These are phyloP conservation scores for Xanthoconium stramineum DNA, from an alignment of 768 basidiomycete species.

Conservation along the genomic window DNA sequence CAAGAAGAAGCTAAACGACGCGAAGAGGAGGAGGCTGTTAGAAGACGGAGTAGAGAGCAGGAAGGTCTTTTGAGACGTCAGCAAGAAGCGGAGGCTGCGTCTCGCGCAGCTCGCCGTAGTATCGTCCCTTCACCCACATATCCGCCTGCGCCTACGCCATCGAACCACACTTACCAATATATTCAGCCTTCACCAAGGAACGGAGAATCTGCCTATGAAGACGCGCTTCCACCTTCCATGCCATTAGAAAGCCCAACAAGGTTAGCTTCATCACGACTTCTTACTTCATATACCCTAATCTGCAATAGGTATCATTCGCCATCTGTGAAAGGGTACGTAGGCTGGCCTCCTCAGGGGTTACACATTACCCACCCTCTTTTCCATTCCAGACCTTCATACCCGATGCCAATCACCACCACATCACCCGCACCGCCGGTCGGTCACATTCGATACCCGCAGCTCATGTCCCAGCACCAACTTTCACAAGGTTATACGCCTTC, in stretches of 20 bases:
- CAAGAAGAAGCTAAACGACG: conserved; percentile 44
- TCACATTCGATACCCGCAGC: conserved; percentile 57
- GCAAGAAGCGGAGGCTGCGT: conserved; percentile 54
- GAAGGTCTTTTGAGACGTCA: conserved; percentile 57
- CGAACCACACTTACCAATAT: conserved; percentile 35
- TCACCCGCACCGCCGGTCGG: conserved; percentile 52
- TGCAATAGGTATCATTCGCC: conserved; percentile 26
- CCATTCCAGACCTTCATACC: conserved; percentile 37
- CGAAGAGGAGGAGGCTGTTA: conserved; percentile 46
- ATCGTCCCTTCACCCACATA: conserved; percentile 27
- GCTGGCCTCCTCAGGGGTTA: background rate
- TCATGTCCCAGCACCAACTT: conserved; percentile 79
- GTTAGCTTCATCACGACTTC: conserved; percentile 44
- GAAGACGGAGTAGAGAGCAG: conserved; percentile 49
- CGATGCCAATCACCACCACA: conserved; percentile 66
- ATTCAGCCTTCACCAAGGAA: conserved; percentile 28
- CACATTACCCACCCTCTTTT: conserved; percentile 14
- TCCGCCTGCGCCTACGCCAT: conserved; percentile 27
- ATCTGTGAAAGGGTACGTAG: conserved; percentile 36
- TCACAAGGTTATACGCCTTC: conserved; percentile 78
- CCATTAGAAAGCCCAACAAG: conserved; percentile 65
- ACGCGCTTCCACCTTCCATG: conserved; percentile 39
- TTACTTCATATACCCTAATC: conserved; percentile 31
- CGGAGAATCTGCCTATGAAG: conserved; percentile 30
- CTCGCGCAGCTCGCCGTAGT: conserved; percentile 41